phyloP scores from a whole-genome alignment of 31 red algal species.

The Endocladia muricata region DNA sequence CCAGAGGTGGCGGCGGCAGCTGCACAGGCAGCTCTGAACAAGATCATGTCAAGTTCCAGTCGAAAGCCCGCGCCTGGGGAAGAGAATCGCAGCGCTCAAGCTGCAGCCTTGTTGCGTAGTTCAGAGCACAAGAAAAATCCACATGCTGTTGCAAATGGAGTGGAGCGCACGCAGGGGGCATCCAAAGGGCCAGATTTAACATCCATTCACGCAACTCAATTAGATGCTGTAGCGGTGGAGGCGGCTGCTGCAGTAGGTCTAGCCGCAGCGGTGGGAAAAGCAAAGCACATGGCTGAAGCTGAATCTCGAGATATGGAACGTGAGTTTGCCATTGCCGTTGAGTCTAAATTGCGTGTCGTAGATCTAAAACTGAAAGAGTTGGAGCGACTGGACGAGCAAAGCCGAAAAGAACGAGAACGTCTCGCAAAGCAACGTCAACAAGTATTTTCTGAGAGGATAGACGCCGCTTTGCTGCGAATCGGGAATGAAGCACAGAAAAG shows the following conservation, averaged over 20 bases:
- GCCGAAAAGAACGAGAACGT: conserved; percentile 59
- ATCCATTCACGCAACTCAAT: conserved; percentile 11
- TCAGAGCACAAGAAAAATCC: background rate
- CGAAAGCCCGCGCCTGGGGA: background rate
- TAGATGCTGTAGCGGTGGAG: conserved; percentile 65
- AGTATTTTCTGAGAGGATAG: conserved; percentile 52
- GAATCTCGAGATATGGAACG: conserved; percentile 69
- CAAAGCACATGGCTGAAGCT: conserved; percentile 59
- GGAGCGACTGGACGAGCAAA: conserved; percentile 49
- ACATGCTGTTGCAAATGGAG: background rate
- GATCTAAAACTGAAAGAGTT: conserved; percentile 63
- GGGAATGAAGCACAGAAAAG: too few species aligned
- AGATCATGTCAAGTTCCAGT: conserved; percentile 29
- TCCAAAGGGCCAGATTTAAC: background rate
- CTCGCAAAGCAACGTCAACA: conserved; percentile 56
- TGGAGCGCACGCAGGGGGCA: background rate
- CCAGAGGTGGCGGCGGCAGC: conserved; percentile 86
- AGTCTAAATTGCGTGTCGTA: conserved; percentile 51
- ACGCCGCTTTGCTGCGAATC: conserved; percentile 32
- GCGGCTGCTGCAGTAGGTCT: conserved; percentile 78
- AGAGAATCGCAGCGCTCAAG: conserved; percentile 16
- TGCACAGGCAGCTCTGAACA: conserved; percentile 70
- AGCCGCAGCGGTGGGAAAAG: conserved; percentile 74
- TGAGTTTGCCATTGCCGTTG: conserved; percentile 69
- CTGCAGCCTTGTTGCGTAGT: conserved; percentile 35